phyloP scores from a whole-genome alignment of 768 basidiomycete species.

The Phaffia australis region DNA sequence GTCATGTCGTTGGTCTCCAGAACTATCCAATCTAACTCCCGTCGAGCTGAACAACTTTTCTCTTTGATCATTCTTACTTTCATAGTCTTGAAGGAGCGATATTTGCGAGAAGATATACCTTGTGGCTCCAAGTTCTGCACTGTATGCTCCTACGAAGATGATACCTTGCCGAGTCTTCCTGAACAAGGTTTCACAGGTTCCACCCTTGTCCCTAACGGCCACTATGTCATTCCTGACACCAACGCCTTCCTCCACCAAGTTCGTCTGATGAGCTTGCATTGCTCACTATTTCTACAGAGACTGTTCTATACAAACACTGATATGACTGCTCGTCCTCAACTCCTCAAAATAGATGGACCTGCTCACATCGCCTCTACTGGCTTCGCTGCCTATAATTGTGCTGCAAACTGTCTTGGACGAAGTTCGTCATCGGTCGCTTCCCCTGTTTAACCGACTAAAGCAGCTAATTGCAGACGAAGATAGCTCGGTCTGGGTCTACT shows the following conservation, averaged over 20 bases:
- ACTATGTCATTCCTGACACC: constrained; percentile 83
- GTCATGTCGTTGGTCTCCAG: constrained; percentile 20
- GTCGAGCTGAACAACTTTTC: neutral
- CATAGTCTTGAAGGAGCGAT: constrained; percentile 80
- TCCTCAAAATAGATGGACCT: constrained; percentile 70
- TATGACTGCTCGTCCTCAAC: neutral
- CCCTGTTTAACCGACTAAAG: constrained; percentile 83
- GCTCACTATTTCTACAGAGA: neutral
- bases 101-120: constrained; percentile 78
- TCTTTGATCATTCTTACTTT: neutral
- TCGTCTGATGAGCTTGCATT: constrained; percentile 24
- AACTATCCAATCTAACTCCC: neutral
- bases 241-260: constrained; percentile 90
- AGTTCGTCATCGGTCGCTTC: constrained; percentile 85
- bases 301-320: neutral
- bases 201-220: constrained; percentile 36
- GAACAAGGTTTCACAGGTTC: constrained; percentile 43
- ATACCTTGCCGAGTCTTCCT: constrained; percentile 45
- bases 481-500: constrained; percentile 40
- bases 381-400: constrained; percentile 62
- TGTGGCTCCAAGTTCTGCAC: constrained; percentile 68
- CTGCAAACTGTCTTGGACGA: constrained; percentile 94
- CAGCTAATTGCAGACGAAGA: constrained; percentile 65
- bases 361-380: constrained; percentile 64
- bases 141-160: constrained; percentile 44